phyloP scores from a whole-genome alignment of 148 eudicot genomes.

The Beta vulgaris region DNA sequence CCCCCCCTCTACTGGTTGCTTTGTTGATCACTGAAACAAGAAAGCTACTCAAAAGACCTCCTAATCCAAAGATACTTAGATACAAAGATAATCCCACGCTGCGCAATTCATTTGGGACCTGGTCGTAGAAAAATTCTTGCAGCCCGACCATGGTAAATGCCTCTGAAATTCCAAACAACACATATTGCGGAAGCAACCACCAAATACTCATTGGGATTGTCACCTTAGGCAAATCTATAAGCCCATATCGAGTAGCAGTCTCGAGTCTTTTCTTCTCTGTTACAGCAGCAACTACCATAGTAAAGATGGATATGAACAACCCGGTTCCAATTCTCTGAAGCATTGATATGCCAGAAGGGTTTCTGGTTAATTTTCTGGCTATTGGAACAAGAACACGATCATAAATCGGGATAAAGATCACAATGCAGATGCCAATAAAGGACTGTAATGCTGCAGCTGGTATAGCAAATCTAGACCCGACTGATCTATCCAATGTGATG shows the following conservation, averaged over 20 bases:
- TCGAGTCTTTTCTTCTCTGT: slow-evolving; percentile 44
- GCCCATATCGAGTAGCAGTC: slow-evolving; percentile 35
- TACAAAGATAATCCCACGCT: slow-evolving; percentile 55
- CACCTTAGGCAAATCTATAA: slow-evolving; percentile 38
- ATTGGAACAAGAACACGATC: slow-evolving; percentile 49
- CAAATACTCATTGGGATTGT: slow-evolving; percentile 59
- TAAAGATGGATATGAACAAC: slow-evolving; percentile 34
- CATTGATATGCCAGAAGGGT: slow-evolving; percentile 57
- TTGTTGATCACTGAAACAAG: slow-evolving; percentile 43
- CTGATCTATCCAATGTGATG: slow-evolving; percentile 50
- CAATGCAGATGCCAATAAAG: slow-evolving; percentile 25
- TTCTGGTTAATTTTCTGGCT: slow-evolving; percentile 41
- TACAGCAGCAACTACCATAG: slow-evolving; percentile 49
- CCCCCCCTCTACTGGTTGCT: slow-evolving; percentile 32
- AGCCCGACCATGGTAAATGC: slow-evolving; percentile 54
- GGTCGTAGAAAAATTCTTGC: slow-evolving; percentile 69
- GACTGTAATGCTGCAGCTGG: slow-evolving; percentile 64
- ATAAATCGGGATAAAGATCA: slow-evolving; percentile 47
- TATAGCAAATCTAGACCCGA: slow-evolving; percentile 35
- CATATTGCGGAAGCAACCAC: slow-evolving; percentile 69
- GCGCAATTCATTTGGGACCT: slow-evolving; percentile 50
- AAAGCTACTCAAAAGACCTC: slow-evolving; percentile 57
- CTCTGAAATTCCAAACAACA: slow-evolving; percentile 43
- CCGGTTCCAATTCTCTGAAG: slow-evolving; percentile 68
- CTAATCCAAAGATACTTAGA: slow-evolving; percentile 55